Conservation (phyloP, 192 early-diverging fungal genomes). For the Mortierella hygrophila region DNA sequence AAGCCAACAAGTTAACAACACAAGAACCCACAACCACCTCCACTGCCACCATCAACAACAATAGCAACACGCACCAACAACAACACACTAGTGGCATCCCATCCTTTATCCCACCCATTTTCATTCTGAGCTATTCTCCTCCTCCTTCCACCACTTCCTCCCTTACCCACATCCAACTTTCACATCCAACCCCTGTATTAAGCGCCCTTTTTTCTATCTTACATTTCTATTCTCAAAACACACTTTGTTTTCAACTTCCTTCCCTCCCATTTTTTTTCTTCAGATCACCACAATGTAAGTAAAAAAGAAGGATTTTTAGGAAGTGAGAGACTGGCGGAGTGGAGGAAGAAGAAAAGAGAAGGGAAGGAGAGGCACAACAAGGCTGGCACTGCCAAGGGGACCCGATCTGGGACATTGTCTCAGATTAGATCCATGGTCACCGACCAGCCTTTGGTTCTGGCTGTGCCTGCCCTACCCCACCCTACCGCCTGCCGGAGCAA, state of each 20-base stretch:
- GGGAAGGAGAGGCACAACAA: too few relatives aligned
- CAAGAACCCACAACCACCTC: not conserved
- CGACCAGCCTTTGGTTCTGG: not conserved
- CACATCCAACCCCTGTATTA: not conserved
- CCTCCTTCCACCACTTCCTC: not conserved
- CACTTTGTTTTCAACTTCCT: not conserved
- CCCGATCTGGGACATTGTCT: constrained; percentile 8
- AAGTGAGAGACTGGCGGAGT: not conserved
- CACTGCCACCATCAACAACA: not conserved
- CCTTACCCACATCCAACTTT: not conserved
- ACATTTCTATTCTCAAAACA: not conserved
- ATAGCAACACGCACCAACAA: not conserved
- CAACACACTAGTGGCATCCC: not conserved
- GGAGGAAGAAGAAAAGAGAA: not conserved
- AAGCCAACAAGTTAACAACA: not conserved
- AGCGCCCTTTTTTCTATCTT: not conserved
- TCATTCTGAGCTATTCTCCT: not conserved
- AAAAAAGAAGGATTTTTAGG: not conserved
- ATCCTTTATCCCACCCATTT: not conserved
- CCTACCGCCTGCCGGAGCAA: too few relatives aligned
- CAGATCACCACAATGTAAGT: not conserved
- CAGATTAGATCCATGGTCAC: constrained; percentile 7
- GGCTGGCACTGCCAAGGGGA: not conserved
- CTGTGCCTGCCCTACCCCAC: not conserved
- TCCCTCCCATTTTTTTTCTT: not conserved